These are phyloP conservation scores for Blakeslea trispora DNA, from an alignment of 371 early-diverging fungal genomes.

Conservation along the genomic window DNA sequence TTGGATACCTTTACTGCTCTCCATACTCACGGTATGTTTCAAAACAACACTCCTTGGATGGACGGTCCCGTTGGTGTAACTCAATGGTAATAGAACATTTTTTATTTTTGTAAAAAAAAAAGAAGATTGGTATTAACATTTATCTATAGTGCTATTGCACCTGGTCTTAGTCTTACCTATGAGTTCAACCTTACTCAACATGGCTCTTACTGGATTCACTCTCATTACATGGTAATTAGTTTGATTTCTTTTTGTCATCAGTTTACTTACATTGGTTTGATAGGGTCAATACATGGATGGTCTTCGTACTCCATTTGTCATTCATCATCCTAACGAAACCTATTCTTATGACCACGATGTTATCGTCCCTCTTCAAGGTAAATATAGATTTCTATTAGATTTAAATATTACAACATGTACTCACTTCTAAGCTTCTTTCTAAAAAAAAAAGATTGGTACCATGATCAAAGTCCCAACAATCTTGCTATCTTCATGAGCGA, in stretches of 20 bases:
- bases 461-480: constrained; percentile 46
- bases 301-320: constrained; percentile 71
- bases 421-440: constrained; percentile 15
- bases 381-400: constrained; percentile 6
- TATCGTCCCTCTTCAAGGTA: constrained; percentile 59
- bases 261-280: neutral
- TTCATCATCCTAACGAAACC: constrained; percentile 63
- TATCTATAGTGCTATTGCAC: constrained; percentile 29
- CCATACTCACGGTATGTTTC: constrained; percentile 77
- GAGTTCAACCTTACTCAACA: constrained; percentile 49
- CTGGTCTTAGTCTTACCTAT: constrained; percentile 62
- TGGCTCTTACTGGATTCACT: constrained; percentile 37
- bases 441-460: constrained; percentile 63
- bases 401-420: neutral
- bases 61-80: constrained; percentile 71
- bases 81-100: constrained; percentile 46
- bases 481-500: constrained; percentile 51
- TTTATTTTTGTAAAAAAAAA: neutral
- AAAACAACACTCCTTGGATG: constrained; percentile 59
- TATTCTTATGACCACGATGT: constrained; percentile 74
- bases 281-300: constrained; percentile 83
- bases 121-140: neutral
- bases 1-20: constrained; percentile 57
- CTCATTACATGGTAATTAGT: constrained; percentile 36
- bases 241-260: neutral